Evolutionary conservation across 2,329 filamentous ascomycete species (phyloP), one percentile per base, ranked within the genome.

Genomic region (Xylaria sp.): DNA sequence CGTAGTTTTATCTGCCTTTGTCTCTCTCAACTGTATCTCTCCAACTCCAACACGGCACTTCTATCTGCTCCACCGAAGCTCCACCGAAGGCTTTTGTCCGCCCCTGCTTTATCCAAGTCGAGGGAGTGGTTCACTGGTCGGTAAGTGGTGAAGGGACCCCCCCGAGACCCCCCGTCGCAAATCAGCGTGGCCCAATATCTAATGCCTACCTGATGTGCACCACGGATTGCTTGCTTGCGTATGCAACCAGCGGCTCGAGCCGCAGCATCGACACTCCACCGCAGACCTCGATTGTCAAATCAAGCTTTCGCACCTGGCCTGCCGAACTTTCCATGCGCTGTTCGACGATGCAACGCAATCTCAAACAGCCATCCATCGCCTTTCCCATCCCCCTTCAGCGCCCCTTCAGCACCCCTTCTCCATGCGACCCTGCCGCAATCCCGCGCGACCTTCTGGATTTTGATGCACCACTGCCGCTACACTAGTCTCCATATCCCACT

Each of bases 191-290:
- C 31, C 25, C 52, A 55, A 25, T n/a, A 7, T 61, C 44, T 13
- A 37, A 13, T 58, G 41, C 23, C 28, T 28, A 28, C 28, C 28
- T 28, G 28, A 28, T 28, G 44, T 65, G 31, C 63, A 65, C 55
- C 57, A 63, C 37, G 28, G 57, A 56, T 70, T 65, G 54, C 57
- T 51, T 68, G 63, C 62, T 48, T 55, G 57, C 57, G 65, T 59
- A 73, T 70, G 65, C 69, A 73, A 60, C 51, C 61, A 65, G 71
- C 72, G 72, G 72, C 69, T 72, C 72, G 71, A 74, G 67, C 72
- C 71, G 72, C 67, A 69, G 52, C 51, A 67, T 65, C 67, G 54
- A 65, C 34, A 67, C 59, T n/a, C 62, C 55, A 66, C 48, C n/a
- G 48, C 56, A 20, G 63, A n/a, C 63, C 60, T 54, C 28, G 50